Percentiles rank a stretch among this genome's conserved stretches.
phyloP scores from a whole-genome alignment of 768 basidiomycete genomes.

The Tremella fuciformis region DNA sequence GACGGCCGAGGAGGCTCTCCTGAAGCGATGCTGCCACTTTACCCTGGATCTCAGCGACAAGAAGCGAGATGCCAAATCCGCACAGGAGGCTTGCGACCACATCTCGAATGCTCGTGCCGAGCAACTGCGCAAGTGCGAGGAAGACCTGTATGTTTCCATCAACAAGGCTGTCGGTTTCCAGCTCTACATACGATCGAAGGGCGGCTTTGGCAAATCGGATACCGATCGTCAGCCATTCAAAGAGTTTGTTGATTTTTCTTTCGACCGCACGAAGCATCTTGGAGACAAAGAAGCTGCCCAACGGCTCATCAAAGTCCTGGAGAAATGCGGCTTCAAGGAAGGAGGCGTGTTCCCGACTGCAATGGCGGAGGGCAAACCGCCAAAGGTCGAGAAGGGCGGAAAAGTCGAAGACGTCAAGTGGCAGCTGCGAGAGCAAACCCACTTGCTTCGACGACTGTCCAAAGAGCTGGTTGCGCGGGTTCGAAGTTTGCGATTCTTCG shows the following conservation, averaged over 20 bases:
- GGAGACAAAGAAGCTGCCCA: slow-evolving; percentile 42
- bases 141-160: slow-evolving; percentile 67
- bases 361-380: slow-evolving; percentile 59
- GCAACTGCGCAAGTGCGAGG: slow-evolving; percentile 75
- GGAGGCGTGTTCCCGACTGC: slow-evolving; percentile 31
- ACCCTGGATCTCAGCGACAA: slow-evolving; percentile 41
- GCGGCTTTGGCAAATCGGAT: slow-evolving; percentile 70
- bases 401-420: slow-evolving; percentile 63
- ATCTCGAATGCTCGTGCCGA: slow-evolving; percentile 77
- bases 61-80: slow-evolving; percentile 58
- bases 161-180: slow-evolving; percentile 67
- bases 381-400: slow-evolving; percentile 57
- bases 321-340: slow-evolving; percentile 30
- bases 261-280: slow-evolving; percentile 26
- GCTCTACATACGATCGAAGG: slow-evolving; percentile 58
- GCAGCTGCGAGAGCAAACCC: slow-evolving; percentile 82
- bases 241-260: slow-evolving; percentile 34
- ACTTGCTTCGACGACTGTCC: slow-evolving; percentile 74
- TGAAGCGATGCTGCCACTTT: slow-evolving; percentile 94
- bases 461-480: slow-evolving; percentile 88
- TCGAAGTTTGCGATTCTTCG: slow-evolving; percentile 88
- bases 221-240: slow-evolving; percentile 66
- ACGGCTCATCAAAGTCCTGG: slow-evolving; percentile 29
- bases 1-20: slow-evolving; percentile 73
- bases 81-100: slow-evolving; percentile 87